These are phyloP conservation scores for Diplodia corticola DNA, from an alignment of 2,329 filamentous ascomycete species.

Conservation along the genomic window DNA sequence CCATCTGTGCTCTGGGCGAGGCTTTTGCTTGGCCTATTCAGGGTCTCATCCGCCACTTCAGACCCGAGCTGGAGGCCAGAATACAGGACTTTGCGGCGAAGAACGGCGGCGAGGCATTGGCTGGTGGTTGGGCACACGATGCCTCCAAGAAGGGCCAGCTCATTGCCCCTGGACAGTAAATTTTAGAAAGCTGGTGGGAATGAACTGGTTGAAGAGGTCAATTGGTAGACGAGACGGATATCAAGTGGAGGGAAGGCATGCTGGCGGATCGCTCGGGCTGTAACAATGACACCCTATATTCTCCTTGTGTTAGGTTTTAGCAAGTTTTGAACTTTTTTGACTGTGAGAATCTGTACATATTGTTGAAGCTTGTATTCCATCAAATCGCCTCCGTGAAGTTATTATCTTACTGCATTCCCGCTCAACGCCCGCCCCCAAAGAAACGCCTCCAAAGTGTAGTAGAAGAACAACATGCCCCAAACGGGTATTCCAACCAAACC, in stretches of 20 bases:
- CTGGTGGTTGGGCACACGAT: slow-evolving; percentile 84
- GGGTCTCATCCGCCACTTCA: slow-evolving; percentile 96
- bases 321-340: background rate
- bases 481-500: background rate
- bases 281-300: slow-evolving; percentile 19
- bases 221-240: slow-evolving; percentile 9
- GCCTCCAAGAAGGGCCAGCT: slow-evolving; percentile 76
- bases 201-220: background rate
- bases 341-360: slow-evolving; percentile 5
- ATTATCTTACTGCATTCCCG: background rate
- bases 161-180: slow-evolving; percentile 84
- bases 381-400: background rate
- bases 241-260: background rate
- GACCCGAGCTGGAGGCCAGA: slow-evolving; percentile 88
- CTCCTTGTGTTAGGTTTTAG: slow-evolving; percentile 11
- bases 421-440: background rate
- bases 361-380: background rate
- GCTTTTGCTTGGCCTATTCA: slow-evolving; percentile 99
- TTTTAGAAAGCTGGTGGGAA: background rate
- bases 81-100: slow-evolving; percentile 78
- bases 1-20: slow-evolving; percentile 96
- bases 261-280: slow-evolving; percentile 6
- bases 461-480: background rate
- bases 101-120: slow-evolving; percentile 71
- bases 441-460: slow-evolving; percentile 5